Conservation (phyloP, 2,329 filamentous ascomycete genomes). For the Massarina eburnea region DNA sequence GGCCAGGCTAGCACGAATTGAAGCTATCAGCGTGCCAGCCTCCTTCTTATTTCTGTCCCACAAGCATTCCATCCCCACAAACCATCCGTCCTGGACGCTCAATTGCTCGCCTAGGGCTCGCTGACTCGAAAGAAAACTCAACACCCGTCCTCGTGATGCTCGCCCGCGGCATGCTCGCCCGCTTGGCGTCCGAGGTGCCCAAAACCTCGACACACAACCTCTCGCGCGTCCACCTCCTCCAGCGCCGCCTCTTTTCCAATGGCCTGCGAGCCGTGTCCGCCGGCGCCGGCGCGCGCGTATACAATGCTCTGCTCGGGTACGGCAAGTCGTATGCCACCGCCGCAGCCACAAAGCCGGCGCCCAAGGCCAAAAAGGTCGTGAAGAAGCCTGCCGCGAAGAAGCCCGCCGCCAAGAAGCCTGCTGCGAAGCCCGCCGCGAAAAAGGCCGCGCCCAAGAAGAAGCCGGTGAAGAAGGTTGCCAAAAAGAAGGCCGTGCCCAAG, state of each 20-base stretch:
- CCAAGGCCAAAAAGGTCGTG: constrained; percentile 29
- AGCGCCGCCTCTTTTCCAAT: constrained; percentile 25
- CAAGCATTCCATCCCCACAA: constrained; percentile 10
- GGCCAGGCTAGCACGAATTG: neutral
- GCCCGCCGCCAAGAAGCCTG: constrained; percentile 13
- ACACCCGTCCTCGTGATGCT: constrained; percentile 31
- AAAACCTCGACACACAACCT: constrained; percentile 40
- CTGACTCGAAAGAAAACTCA: constrained; percentile 6
- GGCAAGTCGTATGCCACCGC: constrained; percentile 41
- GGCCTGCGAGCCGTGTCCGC: constrained; percentile 17
- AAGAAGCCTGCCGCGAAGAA: constrained; percentile 30
- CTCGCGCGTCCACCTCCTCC: constrained; percentile 34
- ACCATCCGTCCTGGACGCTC: constrained; percentile 8
- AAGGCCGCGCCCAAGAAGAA: constrained; percentile 10
- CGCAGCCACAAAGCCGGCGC: constrained; percentile 34
- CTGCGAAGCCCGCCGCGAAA: constrained; percentile 9
- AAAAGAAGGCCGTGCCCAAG: constrained; percentile 18
- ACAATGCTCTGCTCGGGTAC: constrained; percentile 17
- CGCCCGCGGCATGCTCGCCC: constrained; percentile 38
- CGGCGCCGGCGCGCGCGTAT: constrained; percentile 27
- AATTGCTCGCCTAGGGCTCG: constrained; percentile 23
- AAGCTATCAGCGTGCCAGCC: constrained; percentile 1
- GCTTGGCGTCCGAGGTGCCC: constrained; percentile 37
- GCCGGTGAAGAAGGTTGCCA: constrained; percentile 27
- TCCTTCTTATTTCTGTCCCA: neutral